Percentiles rank a stretch among this genome's conserved stretches.
phyloP scores from a whole-genome alignment of 1,284 basidiomycete genomes.

The Ganoderma meredithae region DNA sequence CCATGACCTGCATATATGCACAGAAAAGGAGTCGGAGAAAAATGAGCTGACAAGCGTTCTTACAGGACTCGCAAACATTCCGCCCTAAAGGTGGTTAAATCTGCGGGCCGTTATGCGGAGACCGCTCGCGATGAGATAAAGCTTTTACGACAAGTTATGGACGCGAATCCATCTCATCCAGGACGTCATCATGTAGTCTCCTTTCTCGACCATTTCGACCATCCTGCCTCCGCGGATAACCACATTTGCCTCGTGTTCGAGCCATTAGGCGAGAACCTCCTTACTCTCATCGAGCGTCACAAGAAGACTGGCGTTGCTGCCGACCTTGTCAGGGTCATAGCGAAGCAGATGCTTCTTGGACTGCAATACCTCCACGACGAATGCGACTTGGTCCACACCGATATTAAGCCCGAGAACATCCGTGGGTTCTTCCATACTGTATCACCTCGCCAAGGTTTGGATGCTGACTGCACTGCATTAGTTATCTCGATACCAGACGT shows the following conservation, averaged over 20 bases:
- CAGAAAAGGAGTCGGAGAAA: not conserved
- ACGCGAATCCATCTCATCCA: slow-evolving; percentile 73
- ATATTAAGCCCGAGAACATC: slow-evolving; percentile 95
- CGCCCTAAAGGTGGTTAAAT: slow-evolving; percentile 92
- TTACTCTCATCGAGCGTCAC: slow-evolving; percentile 86
- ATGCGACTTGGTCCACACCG: slow-evolving; percentile 88
- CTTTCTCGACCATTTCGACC: slow-evolving; percentile 87
- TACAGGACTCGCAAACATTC: slow-evolving; percentile 74
- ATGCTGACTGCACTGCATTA: slow-evolving; percentile 41
- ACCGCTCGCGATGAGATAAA: slow-evolving; percentile 93
- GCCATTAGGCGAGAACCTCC: slow-evolving; percentile 88
- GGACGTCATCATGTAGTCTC: slow-evolving; percentile 81
- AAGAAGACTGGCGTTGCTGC: slow-evolving; percentile 87
- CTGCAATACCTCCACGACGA: slow-evolving; percentile 91
- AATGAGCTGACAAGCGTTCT: not conserved
- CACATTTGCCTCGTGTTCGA: slow-evolving; percentile 94
- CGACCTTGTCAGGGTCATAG: slow-evolving; percentile 82
- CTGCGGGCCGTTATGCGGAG: slow-evolving; percentile 85
- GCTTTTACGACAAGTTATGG: slow-evolving; percentile 79
- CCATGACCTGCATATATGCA: too few relatives aligned
- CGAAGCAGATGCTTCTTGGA: slow-evolving; percentile 87
- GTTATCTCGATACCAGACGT: slow-evolving; percentile 82
- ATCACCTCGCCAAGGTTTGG: not conserved
- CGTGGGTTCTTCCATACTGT: slow-evolving; percentile 55
- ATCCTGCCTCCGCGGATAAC: slow-evolving; percentile 65